phyloP scores from a whole-genome alignment of 768 basidiomycete species.

The Tremella mesenterica region DNA sequence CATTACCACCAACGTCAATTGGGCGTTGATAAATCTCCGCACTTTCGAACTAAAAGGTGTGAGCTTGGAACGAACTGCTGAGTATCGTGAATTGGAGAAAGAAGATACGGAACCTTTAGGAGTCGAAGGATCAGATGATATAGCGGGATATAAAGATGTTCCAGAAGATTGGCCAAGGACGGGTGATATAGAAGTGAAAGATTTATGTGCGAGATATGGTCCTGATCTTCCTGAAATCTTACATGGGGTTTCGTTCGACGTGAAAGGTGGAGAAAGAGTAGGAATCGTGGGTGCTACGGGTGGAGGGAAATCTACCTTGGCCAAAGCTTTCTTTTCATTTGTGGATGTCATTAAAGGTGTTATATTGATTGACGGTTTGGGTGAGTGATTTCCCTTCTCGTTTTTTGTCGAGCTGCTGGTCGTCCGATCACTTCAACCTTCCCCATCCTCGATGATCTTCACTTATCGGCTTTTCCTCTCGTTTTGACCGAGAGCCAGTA shows the following conservation, averaged over 20 bases:
- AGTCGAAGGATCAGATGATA: neutral
- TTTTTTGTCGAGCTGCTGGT: no score
- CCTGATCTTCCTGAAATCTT: slow-evolving; percentile 33
- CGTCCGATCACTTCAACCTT: no score
- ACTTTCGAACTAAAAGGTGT: slow-evolving; percentile 26
- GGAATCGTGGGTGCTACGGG: slow-evolving; percentile 40
- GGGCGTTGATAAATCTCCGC: slow-evolving; percentile 13
- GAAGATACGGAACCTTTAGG: slow-evolving; percentile 26
- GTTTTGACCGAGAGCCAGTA: no score
- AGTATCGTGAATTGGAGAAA: slow-evolving; percentile 27
- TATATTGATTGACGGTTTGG: slow-evolving; percentile 34
- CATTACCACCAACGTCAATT: slow-evolving; percentile 17
- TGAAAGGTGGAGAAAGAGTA: slow-evolving; percentile 26
- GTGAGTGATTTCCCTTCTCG: slow-evolving; percentile 12
- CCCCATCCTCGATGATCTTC: no score
- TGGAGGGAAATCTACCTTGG: slow-evolving; percentile 39
- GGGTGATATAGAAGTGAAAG: slow-evolving; percentile 10
- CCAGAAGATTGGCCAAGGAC: slow-evolving; percentile 13
- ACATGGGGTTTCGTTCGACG: slow-evolving; percentile 29
- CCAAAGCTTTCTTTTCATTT: slow-evolving; percentile 39
- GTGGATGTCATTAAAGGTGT: slow-evolving; percentile 31
- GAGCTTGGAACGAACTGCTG: slow-evolving; percentile 23
- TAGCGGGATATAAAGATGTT: neutral
- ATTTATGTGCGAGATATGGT: slow-evolving; percentile 21
- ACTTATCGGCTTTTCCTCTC: no score